Percentiles rank a stretch among this genome's conserved stretches.
phyloP scores from a whole-genome alignment of 306 rosid genomes.

The Cotoneaster glaucophyllus region DNA sequence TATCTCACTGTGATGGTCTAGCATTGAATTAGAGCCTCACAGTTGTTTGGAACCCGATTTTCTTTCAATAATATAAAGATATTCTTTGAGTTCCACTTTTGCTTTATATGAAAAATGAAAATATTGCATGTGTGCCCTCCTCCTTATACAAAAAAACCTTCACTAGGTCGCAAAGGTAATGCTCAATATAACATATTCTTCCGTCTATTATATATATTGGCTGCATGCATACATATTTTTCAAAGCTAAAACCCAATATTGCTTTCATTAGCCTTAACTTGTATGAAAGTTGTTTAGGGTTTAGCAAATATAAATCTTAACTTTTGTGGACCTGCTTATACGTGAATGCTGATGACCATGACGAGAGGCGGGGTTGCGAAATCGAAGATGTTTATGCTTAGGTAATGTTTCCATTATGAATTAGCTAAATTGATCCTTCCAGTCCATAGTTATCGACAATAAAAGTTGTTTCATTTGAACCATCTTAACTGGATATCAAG shows the following conservation, averaged over 20 bases:
- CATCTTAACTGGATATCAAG: too few species aligned
- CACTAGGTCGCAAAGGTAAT: not conserved
- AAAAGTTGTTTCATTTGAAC: too few species aligned
- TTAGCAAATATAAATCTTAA: not conserved
- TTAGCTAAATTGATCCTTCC: not conserved
- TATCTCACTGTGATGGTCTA: not conserved
- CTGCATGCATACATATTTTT: not conserved
- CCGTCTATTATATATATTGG: not conserved
- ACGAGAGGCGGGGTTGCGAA: conserved; percentile 20
- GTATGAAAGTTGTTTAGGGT: not conserved
- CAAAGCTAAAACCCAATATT: not conserved
- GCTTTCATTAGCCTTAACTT: not conserved
- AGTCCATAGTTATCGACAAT: not conserved
- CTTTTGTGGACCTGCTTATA: not conserved
- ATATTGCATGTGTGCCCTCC: not conserved
- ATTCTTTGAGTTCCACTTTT: not conserved
- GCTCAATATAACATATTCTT: not conserved
- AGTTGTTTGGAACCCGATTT: not conserved
- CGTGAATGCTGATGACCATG: not conserved
- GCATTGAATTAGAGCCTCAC: not conserved
- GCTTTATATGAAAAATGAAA: not conserved
- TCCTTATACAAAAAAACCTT: not conserved
- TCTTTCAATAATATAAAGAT: not conserved
- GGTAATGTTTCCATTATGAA: conserved; percentile 18
- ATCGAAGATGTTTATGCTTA: conserved; percentile 18